phyloP scores from a whole-genome alignment of 2,329 filamentous ascomycete species.

The Phialemoniopsis sp. region DNA sequence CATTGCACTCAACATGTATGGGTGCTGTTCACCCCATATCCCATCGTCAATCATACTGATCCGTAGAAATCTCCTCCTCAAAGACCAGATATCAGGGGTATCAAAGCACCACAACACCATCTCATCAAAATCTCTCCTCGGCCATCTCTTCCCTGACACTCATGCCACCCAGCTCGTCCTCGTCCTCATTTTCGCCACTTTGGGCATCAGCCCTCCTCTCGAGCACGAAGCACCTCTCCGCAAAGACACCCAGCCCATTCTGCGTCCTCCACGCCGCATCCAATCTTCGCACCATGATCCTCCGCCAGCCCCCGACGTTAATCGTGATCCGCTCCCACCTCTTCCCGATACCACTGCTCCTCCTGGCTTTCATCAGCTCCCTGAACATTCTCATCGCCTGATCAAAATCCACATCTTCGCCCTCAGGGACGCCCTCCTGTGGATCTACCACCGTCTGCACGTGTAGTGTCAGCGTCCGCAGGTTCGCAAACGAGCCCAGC shows the following conservation, averaged over 20 bases:
- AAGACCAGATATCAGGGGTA: too few relatives aligned
- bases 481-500: conserved; percentile 29
- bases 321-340: conserved; percentile 37
- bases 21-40: too few relatives aligned
- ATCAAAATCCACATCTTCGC: conserved; percentile 30
- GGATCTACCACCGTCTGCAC: conserved; percentile 36
- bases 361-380: conserved; percentile 16
- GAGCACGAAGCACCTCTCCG: conserved; percentile 42
- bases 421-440: conserved; percentile 17
- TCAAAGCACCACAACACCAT: too few relatives aligned
- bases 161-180: too few relatives aligned
- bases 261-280: conserved; percentile 32
- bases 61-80: too few relatives aligned
- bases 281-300: conserved; percentile 37
- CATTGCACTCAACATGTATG: too few relatives aligned
- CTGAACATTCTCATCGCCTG: conserved; percentile 26
- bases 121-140: too few relatives aligned
- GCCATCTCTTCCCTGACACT: too few relatives aligned
- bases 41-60: too few relatives aligned
- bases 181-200: too few relatives aligned
- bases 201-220: conserved; percentile 21
- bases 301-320: conserved; percentile 43
- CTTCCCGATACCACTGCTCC: conserved; percentile 9
- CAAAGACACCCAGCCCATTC: conserved; percentile 36
- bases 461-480: conserved; percentile 37